Evolutionary conservation across 2,329 filamentous ascomycete species (phyloP), one percentile per base, ranked within the genome.

Genomic region (Diaporthe citri): DNA sequence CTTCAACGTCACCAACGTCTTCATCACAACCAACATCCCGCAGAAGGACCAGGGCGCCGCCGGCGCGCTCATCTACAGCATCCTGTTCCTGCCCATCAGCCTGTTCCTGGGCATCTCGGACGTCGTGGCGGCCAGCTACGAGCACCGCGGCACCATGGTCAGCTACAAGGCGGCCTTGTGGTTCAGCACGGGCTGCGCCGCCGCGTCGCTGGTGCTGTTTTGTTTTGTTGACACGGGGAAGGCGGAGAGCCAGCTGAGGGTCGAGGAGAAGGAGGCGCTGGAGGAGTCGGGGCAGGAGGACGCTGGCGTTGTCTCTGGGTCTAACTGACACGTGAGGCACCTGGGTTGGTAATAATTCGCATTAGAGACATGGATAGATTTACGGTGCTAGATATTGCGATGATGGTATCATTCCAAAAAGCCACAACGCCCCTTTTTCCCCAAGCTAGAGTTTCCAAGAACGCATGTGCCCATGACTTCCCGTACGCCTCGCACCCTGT

Each of bases 1-100:
- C 9, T 95, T 93, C 84, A 95, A 93, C 80, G 89, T 95, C 1
- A 90, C 92, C 25, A 95, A 93, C 79, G 89, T 96, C 75, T 96
- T 94, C 83, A 93, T 95, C 81, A 95, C 93, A 0, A 95, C 93
- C 0, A 90, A 89, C 20, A 86, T 95, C 77, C 93, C 93, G 0
- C 86, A 87, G 6, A 87, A 89, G 17, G 87, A 91, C 67, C 94
- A 96, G 81, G 93, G 93, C 0, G 86, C 95, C 0, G 94, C 93
- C 0, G 93, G 93, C 1, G 93, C 91, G 0, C 82, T 95, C 60
- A 91, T 94, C 79, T 95, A 94, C 83, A 91, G 90, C 64, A 83
- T 95, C 2, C 81, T 95, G 41, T 93, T 94, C 79, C 86, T 96
- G 12, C 92, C 93, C 13, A 93, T 95, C 79, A 92, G 93, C 1